Evolutionary conservation across 2,329 filamentous ascomycete species (phyloP).

Genomic region (Alternaria triticina): DNA sequence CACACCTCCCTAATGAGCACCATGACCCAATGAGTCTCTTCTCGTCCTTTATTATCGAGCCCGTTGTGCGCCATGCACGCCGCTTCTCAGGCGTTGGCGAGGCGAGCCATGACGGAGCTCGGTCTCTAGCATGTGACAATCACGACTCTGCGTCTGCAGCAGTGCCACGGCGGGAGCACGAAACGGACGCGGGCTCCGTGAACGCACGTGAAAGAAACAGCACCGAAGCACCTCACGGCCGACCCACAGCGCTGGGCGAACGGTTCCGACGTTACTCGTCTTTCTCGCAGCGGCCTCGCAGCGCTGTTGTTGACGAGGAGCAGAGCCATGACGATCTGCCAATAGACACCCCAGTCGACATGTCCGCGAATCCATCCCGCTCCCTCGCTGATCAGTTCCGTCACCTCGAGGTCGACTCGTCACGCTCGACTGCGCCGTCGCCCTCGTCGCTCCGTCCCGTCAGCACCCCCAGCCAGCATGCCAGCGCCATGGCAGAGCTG

Average conservation of each 20-base stretch:
- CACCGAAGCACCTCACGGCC: slow-evolving; percentile 11
- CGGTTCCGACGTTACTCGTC: slow-evolving; percentile 29
- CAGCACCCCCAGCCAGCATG: slow-evolving; percentile 28
- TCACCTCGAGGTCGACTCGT: slow-evolving; percentile 30
- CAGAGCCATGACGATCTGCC: slow-evolving; percentile 29
- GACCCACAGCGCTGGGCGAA: slow-evolving; percentile 19
- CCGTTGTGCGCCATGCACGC: slow-evolving; percentile 49
- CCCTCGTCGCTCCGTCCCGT: slow-evolving; percentile 18
- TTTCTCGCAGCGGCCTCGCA: slow-evolving; percentile 29
- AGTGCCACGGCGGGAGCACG: slow-evolving; percentile 12
- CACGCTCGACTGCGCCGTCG: slow-evolving; percentile 32
- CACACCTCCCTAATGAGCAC: neutral
- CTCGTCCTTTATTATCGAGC: slow-evolving; percentile 50
- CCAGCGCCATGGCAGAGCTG: slow-evolving; percentile 39
- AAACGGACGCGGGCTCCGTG: slow-evolving; percentile 9
- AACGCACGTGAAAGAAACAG: slow-evolving; percentile 6
- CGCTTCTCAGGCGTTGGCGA: slow-evolving; percentile 42
- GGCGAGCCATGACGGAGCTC: slow-evolving; percentile 21
- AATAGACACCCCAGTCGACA: slow-evolving; percentile 35
- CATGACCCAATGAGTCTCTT: slow-evolving; percentile 49
- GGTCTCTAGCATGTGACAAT: slow-evolving; percentile 39
- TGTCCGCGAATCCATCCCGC: slow-evolving; percentile 42
- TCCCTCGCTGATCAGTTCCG: slow-evolving; percentile 36
- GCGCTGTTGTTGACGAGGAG: slow-evolving; percentile 33
- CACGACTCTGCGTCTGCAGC: slow-evolving; percentile 7